phyloP scores from a whole-genome alignment of 768 basidiomycete species.

The Sporobolomyces pararoseus region DNA sequence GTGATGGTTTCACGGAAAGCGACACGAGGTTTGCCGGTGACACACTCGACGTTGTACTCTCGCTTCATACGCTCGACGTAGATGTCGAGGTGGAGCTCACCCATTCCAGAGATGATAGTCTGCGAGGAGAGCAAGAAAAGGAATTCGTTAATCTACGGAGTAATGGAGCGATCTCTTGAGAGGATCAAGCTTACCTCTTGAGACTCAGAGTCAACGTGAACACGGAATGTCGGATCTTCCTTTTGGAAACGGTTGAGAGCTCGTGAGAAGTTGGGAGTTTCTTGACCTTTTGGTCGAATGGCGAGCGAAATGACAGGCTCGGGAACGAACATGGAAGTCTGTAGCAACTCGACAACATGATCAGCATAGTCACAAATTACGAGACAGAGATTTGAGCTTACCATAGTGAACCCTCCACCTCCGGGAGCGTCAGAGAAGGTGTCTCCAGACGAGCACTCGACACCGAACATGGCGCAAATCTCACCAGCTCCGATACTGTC shows the following conservation, averaged over 20 bases:
- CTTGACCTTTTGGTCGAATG: constrained; percentile 83
- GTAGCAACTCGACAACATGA: not conserved
- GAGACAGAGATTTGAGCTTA: not conserved
- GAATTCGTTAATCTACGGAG: too few species aligned
- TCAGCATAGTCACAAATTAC: not conserved
- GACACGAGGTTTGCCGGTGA: constrained; percentile 91
- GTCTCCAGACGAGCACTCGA: constrained; percentile 96
- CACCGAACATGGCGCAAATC: constrained; percentile 98
- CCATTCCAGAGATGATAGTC: constrained; percentile 99
- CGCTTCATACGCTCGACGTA: constrained; percentile 99
- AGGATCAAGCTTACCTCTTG: constrained; percentile 68
- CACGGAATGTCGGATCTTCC: constrained; percentile 97
- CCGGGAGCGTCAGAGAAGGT: constrained; percentile 81
- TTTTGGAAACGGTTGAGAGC: constrained; percentile 96
- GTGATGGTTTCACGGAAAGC: constrained; percentile 95
- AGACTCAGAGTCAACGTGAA: constrained; percentile 87
- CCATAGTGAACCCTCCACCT: constrained; percentile 86
- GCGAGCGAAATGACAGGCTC: constrained; percentile 96
- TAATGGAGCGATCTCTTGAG: too few species aligned
- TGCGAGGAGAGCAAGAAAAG: constrained; percentile 46
- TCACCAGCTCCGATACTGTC: constrained; percentile 91
- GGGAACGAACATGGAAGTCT: constrained; percentile 98
- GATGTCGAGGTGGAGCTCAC: constrained; percentile 95
- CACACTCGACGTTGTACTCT: constrained; percentile 89
- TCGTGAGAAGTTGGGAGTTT: constrained; percentile 93